Percentiles rank a stretch among this genome's conserved stretches.
Conservation (phyloP, 495 filamentous ascomycete species). For the Lichina pygmaea region DNA sequence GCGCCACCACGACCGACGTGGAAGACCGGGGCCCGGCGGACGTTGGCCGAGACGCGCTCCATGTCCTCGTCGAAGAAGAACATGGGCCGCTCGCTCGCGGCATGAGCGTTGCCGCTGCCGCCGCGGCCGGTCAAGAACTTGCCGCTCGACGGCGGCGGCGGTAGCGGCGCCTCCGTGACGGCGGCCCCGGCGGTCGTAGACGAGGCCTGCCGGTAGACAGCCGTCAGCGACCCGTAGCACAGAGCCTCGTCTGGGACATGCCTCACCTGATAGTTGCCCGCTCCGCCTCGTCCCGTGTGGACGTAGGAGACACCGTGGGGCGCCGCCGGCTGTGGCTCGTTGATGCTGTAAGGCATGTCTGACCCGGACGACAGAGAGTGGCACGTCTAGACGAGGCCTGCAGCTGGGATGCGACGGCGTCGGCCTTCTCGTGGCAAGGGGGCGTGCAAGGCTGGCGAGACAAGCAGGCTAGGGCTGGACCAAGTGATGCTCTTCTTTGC, state of each 20-base stretch:
- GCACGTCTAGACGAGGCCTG: too few relatives aligned
- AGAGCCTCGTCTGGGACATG: background rate
- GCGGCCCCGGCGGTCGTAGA: conserved; percentile 9
- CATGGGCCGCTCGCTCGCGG: conserved; percentile 32
- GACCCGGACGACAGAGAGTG: too few relatives aligned
- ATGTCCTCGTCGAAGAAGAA: conserved; percentile 89
- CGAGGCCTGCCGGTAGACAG: conserved; percentile 6
- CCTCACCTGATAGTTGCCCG: conserved; percentile 43
- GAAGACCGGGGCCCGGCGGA: conserved; percentile 35
- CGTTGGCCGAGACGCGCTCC: conserved; percentile 29
- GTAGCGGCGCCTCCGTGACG: conserved; percentile 25
- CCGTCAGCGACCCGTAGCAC: conserved; percentile 16
- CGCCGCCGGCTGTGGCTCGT: conserved; percentile 52
- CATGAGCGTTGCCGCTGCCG: conserved; percentile 70
- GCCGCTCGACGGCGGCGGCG: conserved; percentile 17
- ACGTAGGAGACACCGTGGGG: conserved; percentile 27
- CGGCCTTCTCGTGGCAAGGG: too few relatives aligned
- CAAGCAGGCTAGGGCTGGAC: too few relatives aligned
- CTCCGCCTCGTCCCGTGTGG: conserved; percentile 66
- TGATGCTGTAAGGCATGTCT: too few relatives aligned
- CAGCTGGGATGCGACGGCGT: too few relatives aligned
- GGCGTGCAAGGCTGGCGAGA: too few relatives aligned
- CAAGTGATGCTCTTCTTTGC: too few relatives aligned
- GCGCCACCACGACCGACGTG: conserved; percentile 75
- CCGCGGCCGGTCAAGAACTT: conserved; percentile 62